These are phyloP conservation scores for Paramecium caudatum DNA, from an alignment of 73 alveolate genomes.

Conservation along the genomic window DNA sequence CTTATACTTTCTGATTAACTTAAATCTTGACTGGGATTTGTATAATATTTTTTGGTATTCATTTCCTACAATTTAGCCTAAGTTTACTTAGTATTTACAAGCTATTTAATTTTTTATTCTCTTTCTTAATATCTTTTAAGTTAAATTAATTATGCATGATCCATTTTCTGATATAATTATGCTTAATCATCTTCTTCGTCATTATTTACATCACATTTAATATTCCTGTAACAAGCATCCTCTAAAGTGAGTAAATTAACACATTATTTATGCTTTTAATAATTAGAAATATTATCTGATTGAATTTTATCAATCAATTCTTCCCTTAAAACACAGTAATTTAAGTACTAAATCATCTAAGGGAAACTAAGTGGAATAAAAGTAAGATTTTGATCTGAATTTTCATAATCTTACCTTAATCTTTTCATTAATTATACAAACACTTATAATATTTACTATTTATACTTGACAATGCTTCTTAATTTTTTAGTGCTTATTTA, in stretches of 20 bases:
- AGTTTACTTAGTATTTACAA: not conserved
- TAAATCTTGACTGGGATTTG: conserved; percentile 21
- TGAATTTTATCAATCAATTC: conserved; percentile 45
- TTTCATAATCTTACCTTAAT: conserved; percentile 10
- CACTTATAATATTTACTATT: not conserved
- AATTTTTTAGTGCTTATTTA: conserved; percentile 29
- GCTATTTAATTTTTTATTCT: conserved; percentile 12
- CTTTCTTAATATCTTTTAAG: conserved; percentile 35
- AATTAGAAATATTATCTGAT: conserved; percentile 6
- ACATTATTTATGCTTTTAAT: conserved; percentile 57
- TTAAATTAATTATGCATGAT: not conserved
- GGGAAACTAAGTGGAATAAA: conserved; percentile 53
- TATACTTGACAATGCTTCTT: conserved; percentile 44
- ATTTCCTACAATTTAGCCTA: not conserved
- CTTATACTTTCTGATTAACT: not conserved
- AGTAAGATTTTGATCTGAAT: not conserved
- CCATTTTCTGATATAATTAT: not conserved
- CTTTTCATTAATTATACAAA: conserved; percentile 40
- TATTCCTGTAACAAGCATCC: conserved; percentile 41
- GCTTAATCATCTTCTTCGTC: not conserved
- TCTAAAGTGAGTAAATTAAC: conserved; percentile 34
- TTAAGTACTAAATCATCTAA: conserved; percentile 51
- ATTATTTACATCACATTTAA: not conserved
- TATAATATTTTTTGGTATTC: not conserved
- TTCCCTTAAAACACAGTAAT: conserved; percentile 63